Evolutionary conservation across 257 asterid genomes (phyloP).

Genomic region (Gentiana macrophylla): DNA sequence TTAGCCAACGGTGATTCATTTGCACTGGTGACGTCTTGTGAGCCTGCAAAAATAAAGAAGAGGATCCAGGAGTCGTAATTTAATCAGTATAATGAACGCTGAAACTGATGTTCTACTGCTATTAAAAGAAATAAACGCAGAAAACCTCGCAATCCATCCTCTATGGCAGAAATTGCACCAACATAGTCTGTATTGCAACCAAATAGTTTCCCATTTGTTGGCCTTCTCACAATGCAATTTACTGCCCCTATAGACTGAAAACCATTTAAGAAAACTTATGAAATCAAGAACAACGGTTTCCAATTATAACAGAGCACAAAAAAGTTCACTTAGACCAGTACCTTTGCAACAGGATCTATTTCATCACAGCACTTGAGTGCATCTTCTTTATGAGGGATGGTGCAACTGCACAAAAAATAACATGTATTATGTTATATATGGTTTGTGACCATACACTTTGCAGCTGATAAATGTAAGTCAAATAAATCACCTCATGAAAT

Average conservation of each 20-base stretch:
- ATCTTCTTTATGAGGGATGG: constrained; percentile 92
- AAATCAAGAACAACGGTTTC: too few species aligned
- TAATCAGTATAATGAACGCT: constrained; percentile 6
- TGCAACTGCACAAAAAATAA: constrained; percentile 48
- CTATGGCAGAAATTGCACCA: constrained; percentile 94
- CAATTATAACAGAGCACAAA: too few species aligned
- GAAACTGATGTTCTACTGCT: background rate
- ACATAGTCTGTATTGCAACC: constrained; percentile 91
- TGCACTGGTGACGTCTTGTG: constrained; percentile 17
- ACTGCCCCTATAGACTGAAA: constrained; percentile 87
- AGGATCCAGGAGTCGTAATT: constrained; percentile 3
- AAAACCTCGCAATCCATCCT: constrained; percentile 70
- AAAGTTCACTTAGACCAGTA: constrained; percentile 11
- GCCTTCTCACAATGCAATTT: constrained; percentile 58
- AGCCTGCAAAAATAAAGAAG: constrained; percentile 26
- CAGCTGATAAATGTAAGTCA: background rate
- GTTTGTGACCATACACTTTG: background rate
- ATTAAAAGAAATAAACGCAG: background rate
- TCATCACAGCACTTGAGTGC: constrained; percentile 66
- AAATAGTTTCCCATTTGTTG: constrained; percentile 66
- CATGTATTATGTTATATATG: constrained; percentile 5
- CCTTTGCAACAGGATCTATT: constrained; percentile 90
- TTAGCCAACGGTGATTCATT: constrained; percentile 61
- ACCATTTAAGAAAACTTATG: constrained; percentile 12
- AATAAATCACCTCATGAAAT: background rate